phyloP scores from a whole-genome alignment of 2,329 filamentous ascomycete genomes.

The Phialophora verrucosa region DNA sequence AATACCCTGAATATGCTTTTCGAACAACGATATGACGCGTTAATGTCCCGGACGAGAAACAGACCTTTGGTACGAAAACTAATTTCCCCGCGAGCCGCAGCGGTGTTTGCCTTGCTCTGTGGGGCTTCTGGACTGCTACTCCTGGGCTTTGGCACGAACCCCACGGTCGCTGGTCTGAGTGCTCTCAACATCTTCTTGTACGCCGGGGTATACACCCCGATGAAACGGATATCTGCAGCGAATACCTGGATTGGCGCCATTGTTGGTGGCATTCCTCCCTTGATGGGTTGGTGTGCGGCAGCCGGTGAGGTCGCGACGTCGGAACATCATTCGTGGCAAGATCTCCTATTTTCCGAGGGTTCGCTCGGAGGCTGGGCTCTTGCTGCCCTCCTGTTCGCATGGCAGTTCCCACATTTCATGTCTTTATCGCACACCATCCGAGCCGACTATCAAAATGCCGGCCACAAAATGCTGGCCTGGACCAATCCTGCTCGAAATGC shows the following conservation, averaged over 20 bases:
- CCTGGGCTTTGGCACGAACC: slow-evolving; percentile 89
- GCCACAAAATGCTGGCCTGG: slow-evolving; percentile 78
- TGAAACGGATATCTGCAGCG: slow-evolving; percentile 82
- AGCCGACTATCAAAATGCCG: slow-evolving; percentile 79
- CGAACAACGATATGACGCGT: slow-evolving; percentile 85
- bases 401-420: slow-evolving; percentile 99
- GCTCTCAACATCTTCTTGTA: slow-evolving; percentile 86
- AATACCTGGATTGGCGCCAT: slow-evolving; percentile 97
- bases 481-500: slow-evolving; percentile 83
- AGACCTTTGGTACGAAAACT: slow-evolving; percentile 84
- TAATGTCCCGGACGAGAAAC: slow-evolving; percentile 93
- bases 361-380: slow-evolving; percentile 85
- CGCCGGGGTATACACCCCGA: slow-evolving; percentile 87
- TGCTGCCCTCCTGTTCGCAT: slow-evolving; percentile 82
- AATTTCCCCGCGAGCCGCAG: slow-evolving; percentile 71
- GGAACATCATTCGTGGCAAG: slow-evolving; percentile 74
- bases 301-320: slow-evolving; percentile 81
- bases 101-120: slow-evolving; percentile 77
- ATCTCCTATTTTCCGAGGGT: slow-evolving; percentile 74
- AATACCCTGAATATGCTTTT: slow-evolving; percentile 98
- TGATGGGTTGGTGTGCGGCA: slow-evolving; percentile 98
- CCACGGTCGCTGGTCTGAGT: slow-evolving; percentile 86
- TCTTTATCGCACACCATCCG: slow-evolving; percentile 86
- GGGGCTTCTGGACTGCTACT: slow-evolving; percentile 72
- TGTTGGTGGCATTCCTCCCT: slow-evolving; percentile 88